Base-by-base conservation (phyloP, 345 rosid genomes). In the Hibiscus syriacus region DNA sequence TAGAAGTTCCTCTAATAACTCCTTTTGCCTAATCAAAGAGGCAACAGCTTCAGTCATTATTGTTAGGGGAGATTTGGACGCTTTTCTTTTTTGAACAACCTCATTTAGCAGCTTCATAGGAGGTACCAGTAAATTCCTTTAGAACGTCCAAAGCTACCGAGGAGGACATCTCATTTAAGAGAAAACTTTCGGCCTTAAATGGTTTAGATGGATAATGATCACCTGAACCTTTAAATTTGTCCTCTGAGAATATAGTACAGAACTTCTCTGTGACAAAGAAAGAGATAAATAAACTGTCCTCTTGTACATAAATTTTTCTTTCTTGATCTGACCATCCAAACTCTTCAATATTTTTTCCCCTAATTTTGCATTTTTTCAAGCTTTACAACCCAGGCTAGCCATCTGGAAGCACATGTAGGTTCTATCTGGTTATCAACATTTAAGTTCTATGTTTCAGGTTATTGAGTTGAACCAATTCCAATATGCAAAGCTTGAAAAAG, bases 281-380 rank as follows among this genome's bases (percentile, higher is more conserved):
- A 78, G 85, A 89, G 46, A 90, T 82, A 69, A 69, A 79, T 46
- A 76, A 69, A 54, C 90, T 87, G 71, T 83, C 82, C 54, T 72
- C 80, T 65, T 50, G 58, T 39, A 85, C 74, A 64, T 76, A 80
- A 48, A 78, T 89, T 71, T 90, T 93, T 74, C 96, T 90, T 67
- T 79, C 78, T 49, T 81, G 88, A 76, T 90, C 95, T 77, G 91
- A 77, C 98, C 98, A 93, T 57, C 96, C 88, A 54, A 85, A 85
- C 66, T 72, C 85, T 89, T 93, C 80, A 93, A 74, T 5, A 86
- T 74, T 80, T 89, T 97, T 77, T 93, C 87, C 68, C 88, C 96
- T 29, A 72, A 69, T 82, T 93, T 93, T 22, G 91, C 97, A 70
- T 77, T 78, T 72, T 90, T 70, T 84, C 84, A 71, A 89, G 74